A percentile compares a stretch with the other conserved stretches of the same genome.
Conservation (phyloP, 2,329 filamentous ascomycete species). For the Colletotrichum incanum region DNA sequence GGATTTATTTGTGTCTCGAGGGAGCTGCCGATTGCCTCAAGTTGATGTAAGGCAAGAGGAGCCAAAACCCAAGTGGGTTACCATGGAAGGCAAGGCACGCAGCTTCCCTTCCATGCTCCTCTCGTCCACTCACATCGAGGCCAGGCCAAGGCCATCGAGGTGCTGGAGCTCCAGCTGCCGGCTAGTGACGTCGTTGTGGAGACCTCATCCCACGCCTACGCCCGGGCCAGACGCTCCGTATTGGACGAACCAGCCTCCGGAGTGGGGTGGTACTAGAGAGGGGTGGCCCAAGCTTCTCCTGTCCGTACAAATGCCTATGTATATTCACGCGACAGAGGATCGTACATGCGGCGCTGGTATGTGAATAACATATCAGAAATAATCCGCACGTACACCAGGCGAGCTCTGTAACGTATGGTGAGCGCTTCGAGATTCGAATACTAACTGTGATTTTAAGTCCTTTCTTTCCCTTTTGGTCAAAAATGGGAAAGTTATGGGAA, state of each 20-base stretch:
- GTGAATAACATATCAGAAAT: background rate
- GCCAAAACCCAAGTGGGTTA: background rate
- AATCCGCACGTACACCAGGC: fast-evolving
- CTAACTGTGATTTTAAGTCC: too few species aligned
- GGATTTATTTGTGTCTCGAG: background rate
- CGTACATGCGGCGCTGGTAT: background rate
- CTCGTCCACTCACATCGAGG: constrained; percentile 3
- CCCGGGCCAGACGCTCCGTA: constrained; percentile 27
- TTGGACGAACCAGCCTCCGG: constrained; percentile 29
- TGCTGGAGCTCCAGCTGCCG: constrained; percentile 31
- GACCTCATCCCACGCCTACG: constrained; percentile 25
- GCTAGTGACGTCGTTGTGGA: constrained; percentile 38
- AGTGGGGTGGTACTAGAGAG: background rate
- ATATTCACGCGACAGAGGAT: background rate
- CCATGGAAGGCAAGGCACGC: constrained; percentile 14
- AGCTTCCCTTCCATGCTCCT: background rate
- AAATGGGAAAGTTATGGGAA: too few species aligned
- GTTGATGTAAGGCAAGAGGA: constrained; percentile 37
- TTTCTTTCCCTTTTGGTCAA: too few species aligned
- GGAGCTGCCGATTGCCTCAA: constrained; percentile 20
- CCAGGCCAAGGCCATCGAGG: constrained; percentile 5
- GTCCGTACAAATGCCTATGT: background rate
- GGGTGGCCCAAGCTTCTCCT: constrained; percentile 30
- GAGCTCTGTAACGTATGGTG: background rate
- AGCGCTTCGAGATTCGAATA: too few species aligned